phyloP scores from a whole-genome alignment of 768 basidiomycete species.

The Panellus pusillus region DNA sequence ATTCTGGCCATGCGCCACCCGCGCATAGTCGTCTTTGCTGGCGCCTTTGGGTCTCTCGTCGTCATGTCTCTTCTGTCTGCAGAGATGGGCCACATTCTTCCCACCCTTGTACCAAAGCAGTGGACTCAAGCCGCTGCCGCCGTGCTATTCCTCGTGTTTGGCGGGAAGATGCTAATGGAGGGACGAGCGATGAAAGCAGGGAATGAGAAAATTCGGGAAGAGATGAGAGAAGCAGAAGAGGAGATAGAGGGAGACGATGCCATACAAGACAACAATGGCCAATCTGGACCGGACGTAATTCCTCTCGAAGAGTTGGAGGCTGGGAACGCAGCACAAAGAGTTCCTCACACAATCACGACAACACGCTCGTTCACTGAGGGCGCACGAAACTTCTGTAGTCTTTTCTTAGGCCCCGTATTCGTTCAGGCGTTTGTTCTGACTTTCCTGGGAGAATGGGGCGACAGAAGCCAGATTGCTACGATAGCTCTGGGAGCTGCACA shows the following conservation, averaged over 20 bases:
- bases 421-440: conserved; percentile 94
- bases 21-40: conserved; percentile 79
- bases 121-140: conserved; percentile 77
- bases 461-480: conserved; percentile 95
- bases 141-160: conserved; percentile 87
- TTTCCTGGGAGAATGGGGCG: conserved; percentile 99
- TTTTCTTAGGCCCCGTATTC: conserved; percentile 89
- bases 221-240: conserved; percentile 94
- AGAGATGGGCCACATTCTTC: conserved; percentile 88
- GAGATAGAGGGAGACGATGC: conserved; percentile 86
- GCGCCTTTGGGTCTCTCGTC: conserved; percentile 84
- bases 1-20: conserved; percentile 93
- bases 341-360: conserved; percentile 18
- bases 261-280: conserved; percentile 36
- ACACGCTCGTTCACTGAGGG: conserved; percentile 48
- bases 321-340: conserved; percentile 19
- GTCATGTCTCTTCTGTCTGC: conserved; percentile 95
- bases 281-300: conserved; percentile 42
- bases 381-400: conserved; percentile 75
- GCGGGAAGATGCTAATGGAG: conserved; percentile 86
- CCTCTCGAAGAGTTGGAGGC: conserved; percentile 77
- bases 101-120: conserved; percentile 70
- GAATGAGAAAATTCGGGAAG: conserved; percentile 83
- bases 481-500: conserved; percentile 95
- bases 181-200: conserved; percentile 77